Conservation (phyloP, 164 flowering plant species). For the Macadamia tetraphylla region DNA sequence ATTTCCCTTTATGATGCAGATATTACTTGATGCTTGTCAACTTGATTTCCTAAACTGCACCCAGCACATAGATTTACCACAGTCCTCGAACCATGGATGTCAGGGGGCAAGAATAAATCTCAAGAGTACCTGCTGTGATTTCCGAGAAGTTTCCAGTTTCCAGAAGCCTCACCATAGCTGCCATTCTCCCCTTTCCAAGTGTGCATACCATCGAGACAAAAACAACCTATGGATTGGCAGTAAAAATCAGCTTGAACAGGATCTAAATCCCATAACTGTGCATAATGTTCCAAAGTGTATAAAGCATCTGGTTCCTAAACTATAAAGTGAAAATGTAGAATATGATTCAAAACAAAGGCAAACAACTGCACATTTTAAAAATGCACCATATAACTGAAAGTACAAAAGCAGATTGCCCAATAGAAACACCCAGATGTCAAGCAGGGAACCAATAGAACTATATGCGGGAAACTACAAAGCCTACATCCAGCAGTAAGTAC, state of each 20-base stretch:
- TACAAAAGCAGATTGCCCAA: too few species aligned
- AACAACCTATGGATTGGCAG: slow-evolving; percentile 3
- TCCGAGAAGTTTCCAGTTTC: slow-evolving; percentile 41
- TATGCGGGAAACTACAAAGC: too few species aligned
- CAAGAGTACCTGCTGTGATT: slow-evolving; percentile 41
- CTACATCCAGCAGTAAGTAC: too few species aligned
- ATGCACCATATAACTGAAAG: too few species aligned
- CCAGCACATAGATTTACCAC: not conserved
- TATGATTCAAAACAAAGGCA: too few species aligned
- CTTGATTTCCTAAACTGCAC: not conserved
- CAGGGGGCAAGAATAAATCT: not conserved
- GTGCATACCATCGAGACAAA: slow-evolving; percentile 50
- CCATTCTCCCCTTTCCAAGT: slow-evolving; percentile 56
- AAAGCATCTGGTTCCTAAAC: not conserved
- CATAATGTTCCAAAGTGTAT: not conserved
- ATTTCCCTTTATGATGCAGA: too few species aligned
- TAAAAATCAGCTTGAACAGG: slow-evolving; percentile 9
- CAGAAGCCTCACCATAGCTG: slow-evolving; percentile 59
- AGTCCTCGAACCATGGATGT: not conserved
- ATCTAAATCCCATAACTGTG: not conserved
- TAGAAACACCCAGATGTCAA: too few species aligned
- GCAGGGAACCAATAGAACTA: too few species aligned
- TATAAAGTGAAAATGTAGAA: not conserved
- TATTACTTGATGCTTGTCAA: not conserved
- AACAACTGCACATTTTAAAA: not conserved